Evolutionary conservation across 148 eudicot species (phyloP), one percentile per base, ranked within the genome.

Genomic region (Bassia scoparia): DNA sequence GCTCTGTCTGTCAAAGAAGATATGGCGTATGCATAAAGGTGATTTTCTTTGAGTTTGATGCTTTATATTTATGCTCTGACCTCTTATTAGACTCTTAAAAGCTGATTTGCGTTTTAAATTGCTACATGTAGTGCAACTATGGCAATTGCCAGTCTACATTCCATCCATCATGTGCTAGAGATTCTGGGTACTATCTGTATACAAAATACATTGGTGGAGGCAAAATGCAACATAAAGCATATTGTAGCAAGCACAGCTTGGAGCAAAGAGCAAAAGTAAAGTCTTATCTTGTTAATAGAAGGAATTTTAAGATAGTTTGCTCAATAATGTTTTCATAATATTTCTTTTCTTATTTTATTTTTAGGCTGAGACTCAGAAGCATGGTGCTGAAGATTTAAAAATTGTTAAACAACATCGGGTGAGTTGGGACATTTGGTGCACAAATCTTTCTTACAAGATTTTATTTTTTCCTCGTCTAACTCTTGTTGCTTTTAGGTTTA

Each of bases 21-120:
- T 84, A 76, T 76, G 99, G 99, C 73, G 99, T 86, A 65, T 91
- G 97, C 83, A 73, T 92, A 65, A 95, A 95, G 99, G 98, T 95
- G 69, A 73, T 66, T 30, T 46, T 54, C 30, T 69, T 17, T 46
- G 56, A 26, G 64, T 60, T 38, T 49, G 58, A 34, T 16, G n/a
- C n/a, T n/a, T 4, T 64, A 50, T 34, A 31, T 52, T 21, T 8
- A 18, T 48, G 56, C n/a, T 61, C 2, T 68, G 62, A 23, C 17
- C 14, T 20, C 7, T 43, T 30, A 61, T 66, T 26, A 44, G 54
- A 43, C 41, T 54, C 6, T 76, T 68, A 35, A 13, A 53, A 27
- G 67, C 76, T 71, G 68, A 76, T 41, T 69, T 38, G 38, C 26
- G 8, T n/a, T 74, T 49, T 74, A 7, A 74, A 29, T 52, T 61